Percentiles rank a stretch among this genome's conserved stretches.
Conservation (phyloP, 2,329 filamentous ascomycete genomes). For the Scedosporium dehoogii region DNA sequence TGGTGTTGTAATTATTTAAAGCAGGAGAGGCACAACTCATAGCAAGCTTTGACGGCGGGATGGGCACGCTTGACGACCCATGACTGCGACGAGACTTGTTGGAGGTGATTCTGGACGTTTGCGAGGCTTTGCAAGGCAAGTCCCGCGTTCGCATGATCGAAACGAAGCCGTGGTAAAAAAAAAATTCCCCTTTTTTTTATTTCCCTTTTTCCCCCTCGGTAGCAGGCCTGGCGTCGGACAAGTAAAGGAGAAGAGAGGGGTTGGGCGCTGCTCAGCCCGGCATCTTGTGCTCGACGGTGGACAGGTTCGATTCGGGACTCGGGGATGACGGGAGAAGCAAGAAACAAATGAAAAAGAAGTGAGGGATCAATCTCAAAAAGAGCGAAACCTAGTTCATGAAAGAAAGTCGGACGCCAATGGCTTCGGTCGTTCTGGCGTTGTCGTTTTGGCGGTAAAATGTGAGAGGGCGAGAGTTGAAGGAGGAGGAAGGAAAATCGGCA, state of each 20-base stretch:
- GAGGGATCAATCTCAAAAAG: neutral
- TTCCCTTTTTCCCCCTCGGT: neutral
- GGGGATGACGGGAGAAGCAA: neutral
- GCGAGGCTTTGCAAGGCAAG: neutral
- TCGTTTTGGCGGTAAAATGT: neutral
- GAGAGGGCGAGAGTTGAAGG: neutral
- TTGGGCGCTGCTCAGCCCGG: neutral
- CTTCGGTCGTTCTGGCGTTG: neutral
- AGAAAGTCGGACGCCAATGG: neutral
- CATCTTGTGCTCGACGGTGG: neutral
- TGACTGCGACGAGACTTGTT: neutral
- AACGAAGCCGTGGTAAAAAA: neutral
- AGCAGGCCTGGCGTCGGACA: neutral
- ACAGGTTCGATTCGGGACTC: neutral
- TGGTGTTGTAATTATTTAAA: neutral
- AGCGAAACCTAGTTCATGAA: neutral
- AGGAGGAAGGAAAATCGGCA: neutral
- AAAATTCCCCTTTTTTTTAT: too few species aligned
- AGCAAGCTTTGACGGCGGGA: neutral
- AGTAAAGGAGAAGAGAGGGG: neutral
- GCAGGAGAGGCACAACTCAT: neutral
- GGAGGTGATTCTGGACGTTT: neutral
- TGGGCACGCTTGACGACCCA: neutral
- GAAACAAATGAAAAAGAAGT: neutral
- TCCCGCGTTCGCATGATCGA: constrained; percentile 4